phyloP scores from a whole-genome alignment of 371 early-diverging fungal genomes.

The Lichtheimia ramosa region DNA sequence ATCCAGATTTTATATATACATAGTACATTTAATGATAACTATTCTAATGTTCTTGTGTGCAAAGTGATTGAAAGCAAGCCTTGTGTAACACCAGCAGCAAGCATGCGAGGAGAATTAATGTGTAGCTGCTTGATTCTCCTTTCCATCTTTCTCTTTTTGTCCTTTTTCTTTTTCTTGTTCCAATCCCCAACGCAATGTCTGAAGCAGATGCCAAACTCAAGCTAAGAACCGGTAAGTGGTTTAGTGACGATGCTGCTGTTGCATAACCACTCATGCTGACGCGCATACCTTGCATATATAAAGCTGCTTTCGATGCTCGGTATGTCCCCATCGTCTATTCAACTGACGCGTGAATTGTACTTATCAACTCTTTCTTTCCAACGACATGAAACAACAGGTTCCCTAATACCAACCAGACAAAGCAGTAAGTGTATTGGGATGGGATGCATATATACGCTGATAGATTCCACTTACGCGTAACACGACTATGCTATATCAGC shows the following conservation, averaged over 20 bases:
- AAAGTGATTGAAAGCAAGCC: too few relatives aligned
- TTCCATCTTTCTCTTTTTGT: not conserved
- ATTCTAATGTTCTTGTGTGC: not conserved
- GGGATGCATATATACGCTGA: not conserved
- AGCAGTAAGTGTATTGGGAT: conserved; percentile 48
- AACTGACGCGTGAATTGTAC: not conserved
- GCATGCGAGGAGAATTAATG: too few relatives aligned
- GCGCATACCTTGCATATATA: conserved; percentile 2
- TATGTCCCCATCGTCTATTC: not conserved
- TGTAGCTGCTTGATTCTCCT: too few relatives aligned
- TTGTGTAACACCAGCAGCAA: too few relatives aligned
- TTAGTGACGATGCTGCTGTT: not conserved
- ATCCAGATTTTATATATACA: not conserved
- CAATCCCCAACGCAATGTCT: not conserved
- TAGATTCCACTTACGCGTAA: not conserved
- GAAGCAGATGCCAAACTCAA: not conserved
- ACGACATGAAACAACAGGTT: conserved; percentile 57
- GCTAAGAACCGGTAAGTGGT: not conserved
- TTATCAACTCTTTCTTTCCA: conserved; percentile 10
- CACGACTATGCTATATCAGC: conserved; percentile 16
- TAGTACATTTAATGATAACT: not conserved
- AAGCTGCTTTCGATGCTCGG: conserved; percentile 25
- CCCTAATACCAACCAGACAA: conserved; percentile 97
- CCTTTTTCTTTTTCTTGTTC: not conserved
- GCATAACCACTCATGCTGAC: too few relatives aligned